These are phyloP conservation scores for Colletotrichum phormii DNA, from an alignment of 2,329 filamentous ascomycete species.

Conservation along the genomic window DNA sequence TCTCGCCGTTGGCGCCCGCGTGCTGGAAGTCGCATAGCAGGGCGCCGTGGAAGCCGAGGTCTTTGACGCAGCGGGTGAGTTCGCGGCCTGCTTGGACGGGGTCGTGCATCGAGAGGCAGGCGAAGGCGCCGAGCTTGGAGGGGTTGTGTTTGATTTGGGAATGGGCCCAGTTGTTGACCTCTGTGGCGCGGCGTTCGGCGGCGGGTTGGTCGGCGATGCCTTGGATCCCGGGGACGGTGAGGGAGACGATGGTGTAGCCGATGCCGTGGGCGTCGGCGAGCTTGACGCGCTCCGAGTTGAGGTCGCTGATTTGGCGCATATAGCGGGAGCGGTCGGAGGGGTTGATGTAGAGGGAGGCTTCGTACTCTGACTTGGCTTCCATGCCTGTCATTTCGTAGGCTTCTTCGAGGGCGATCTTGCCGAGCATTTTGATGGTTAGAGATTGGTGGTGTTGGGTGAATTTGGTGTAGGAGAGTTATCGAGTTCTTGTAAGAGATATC, in stretches of 20 bases:
- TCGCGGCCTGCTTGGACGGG: conserved; percentile 62
- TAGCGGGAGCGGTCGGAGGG: conserved; percentile 69
- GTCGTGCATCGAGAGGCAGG: conserved; percentile 64
- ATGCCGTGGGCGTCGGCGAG: conserved; percentile 60
- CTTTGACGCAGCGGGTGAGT: conserved; percentile 63
- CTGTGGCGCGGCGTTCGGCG: conserved; percentile 54
- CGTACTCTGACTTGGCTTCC: conserved; percentile 69
- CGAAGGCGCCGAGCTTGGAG: conserved; percentile 59
- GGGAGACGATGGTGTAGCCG: conserved; percentile 60
- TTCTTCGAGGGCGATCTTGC: conserved; percentile 73
- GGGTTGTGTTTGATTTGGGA: conserved; percentile 50
- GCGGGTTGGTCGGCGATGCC: conserved; percentile 55
- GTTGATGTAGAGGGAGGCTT: conserved; percentile 65
- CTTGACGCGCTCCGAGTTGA: conserved; percentile 54
- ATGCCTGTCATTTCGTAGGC: conserved; percentile 70
- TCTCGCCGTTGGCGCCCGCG: conserved; percentile 67
- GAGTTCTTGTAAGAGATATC: too few species aligned
- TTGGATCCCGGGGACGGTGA: conserved; percentile 61
- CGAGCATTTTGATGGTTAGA: conserved; percentile 55
- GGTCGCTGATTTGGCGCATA: conserved; percentile 62
- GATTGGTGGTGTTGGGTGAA: not conserved
- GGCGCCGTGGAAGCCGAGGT: conserved; percentile 72
- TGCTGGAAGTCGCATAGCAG: conserved; percentile 73
- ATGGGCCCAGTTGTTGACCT: conserved; percentile 56
- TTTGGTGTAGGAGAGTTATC: not conserved